A percentile compares a stretch with the other conserved stretches of the same genome.
Conservation (phyloP, 208 protist species). For the Angomonas deanei region DNA sequence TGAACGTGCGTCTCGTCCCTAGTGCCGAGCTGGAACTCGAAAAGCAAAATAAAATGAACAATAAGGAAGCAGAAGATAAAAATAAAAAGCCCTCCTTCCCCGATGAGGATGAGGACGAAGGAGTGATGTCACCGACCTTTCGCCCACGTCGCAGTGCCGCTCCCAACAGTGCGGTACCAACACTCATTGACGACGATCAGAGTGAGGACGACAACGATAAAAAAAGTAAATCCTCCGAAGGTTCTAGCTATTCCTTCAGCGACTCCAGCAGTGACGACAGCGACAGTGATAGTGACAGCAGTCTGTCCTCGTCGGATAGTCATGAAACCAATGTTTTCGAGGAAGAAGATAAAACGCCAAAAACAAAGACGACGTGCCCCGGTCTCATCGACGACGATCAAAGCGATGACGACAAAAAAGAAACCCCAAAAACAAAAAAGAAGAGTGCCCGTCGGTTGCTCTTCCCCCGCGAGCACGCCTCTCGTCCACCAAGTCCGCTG, state of each 20-base stretch:
- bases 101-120: not conserved
- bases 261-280: too few species aligned
- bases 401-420: constrained; percentile 5
- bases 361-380: too few species aligned
- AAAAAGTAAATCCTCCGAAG: too few species aligned
- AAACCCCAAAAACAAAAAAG: not conserved
- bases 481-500: not conserved
- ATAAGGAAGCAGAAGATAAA: not conserved
- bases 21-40: not conserved
- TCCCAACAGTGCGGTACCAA: not conserved
- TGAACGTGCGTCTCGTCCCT: not conserved
- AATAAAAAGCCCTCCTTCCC: not conserved
- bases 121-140: constrained; percentile 58
- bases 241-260: too few species aligned
- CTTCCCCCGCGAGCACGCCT: constrained; percentile 1
- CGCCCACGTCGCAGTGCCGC: constrained; percentile 28
- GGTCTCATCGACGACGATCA: not conserved
- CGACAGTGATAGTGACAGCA: too few species aligned
- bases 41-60: not conserved
- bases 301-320: too few species aligned
- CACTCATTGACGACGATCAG: not conserved
- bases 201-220: constrained; percentile 3
- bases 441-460: constrained; percentile 10
- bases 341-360: too few species aligned
- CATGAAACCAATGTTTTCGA: too few species aligned